Evolutionary conservation across 371 early-diverging fungal genomes (phyloP).

Genomic region (Mucor lusitanicus): DNA sequence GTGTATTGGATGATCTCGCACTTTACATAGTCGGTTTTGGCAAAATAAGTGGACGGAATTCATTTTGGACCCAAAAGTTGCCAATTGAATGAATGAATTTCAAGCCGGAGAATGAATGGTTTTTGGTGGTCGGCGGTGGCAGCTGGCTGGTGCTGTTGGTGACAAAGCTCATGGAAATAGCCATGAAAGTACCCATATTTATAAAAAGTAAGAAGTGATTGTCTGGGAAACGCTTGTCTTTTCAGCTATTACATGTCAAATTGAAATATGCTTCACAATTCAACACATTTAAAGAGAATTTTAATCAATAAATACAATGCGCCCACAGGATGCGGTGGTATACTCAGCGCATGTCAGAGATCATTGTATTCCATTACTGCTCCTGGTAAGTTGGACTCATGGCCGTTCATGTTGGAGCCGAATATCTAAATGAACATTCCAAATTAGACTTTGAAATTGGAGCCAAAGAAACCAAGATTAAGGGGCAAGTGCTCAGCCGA

Average conservation of each 20-base stretch:
- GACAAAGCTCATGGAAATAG: too few species aligned
- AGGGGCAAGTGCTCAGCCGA: conserved; percentile 52
- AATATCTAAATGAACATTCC: background rate
- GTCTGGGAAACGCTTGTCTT: background rate
- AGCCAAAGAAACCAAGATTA: conserved; percentile 39
- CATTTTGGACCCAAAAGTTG: too few species aligned
- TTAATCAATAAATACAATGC: background rate
- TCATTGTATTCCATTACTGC: conserved; percentile 7
- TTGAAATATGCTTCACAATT: conserved; percentile 1
- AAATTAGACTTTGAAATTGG: conserved; percentile 22
- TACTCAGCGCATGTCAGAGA: background rate
- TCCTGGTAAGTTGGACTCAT: background rate
- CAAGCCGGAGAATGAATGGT: too few species aligned
- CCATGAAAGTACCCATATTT: too few species aligned
- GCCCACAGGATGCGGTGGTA: background rate
- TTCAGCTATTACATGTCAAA: background rate
- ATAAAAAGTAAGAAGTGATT: too few species aligned
- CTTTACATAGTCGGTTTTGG: too few species aligned
- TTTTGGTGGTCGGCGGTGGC: too few species aligned
- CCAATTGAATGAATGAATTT: too few species aligned
- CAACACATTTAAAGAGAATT: background rate
- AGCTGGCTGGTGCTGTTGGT: too few species aligned
- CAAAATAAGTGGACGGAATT: too few species aligned
- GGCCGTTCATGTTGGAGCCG: conserved; percentile 21
- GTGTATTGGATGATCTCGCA: too few species aligned